Conservation (phyloP, 495 filamentous ascomycete species). For the Aspergillus steynii region DNA sequence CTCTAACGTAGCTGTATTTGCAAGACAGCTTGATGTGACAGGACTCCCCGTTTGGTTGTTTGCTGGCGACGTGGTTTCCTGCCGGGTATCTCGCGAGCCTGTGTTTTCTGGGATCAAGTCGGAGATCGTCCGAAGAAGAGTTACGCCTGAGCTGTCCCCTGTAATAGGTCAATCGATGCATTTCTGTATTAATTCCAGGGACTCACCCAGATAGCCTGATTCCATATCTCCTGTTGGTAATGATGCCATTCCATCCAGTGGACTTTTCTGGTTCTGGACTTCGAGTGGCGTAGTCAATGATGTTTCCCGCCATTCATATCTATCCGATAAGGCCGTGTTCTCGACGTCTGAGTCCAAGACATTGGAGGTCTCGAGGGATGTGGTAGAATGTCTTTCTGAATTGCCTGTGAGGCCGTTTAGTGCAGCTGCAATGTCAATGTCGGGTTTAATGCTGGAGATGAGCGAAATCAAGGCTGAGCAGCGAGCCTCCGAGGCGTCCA, state of each 20-base stretch:
- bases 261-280: neutral
- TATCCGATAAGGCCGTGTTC: conserved; percentile 6
- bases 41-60: conserved; percentile 5
- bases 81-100: neutral
- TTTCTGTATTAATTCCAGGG: neutral
- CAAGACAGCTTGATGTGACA: neutral
- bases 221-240: conserved; percentile 15
- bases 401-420: conserved; percentile 7
- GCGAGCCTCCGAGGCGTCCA: conserved; percentile 22
- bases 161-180: neutral
- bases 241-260: conserved; percentile 27
- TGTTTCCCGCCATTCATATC: conserved; percentile 25
- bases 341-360: conserved; percentile 1
- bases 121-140: neutral
- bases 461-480: conserved; percentile 15
- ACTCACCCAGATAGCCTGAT: conserved; percentile 26
- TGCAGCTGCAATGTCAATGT: conserved; percentile 19
- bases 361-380: neutral
- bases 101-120: neutral
- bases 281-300: conserved; percentile 14
- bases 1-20: conserved; percentile 13
- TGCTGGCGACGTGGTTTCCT: neutral
- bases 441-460: conserved; percentile 17
- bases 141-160: neutral
- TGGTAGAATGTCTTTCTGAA: no score